These are phyloP conservation scores for Tilletiaria anomala DNA, from an alignment of 1,284 basidiomycete genomes.

Conservation along the genomic window DNA sequence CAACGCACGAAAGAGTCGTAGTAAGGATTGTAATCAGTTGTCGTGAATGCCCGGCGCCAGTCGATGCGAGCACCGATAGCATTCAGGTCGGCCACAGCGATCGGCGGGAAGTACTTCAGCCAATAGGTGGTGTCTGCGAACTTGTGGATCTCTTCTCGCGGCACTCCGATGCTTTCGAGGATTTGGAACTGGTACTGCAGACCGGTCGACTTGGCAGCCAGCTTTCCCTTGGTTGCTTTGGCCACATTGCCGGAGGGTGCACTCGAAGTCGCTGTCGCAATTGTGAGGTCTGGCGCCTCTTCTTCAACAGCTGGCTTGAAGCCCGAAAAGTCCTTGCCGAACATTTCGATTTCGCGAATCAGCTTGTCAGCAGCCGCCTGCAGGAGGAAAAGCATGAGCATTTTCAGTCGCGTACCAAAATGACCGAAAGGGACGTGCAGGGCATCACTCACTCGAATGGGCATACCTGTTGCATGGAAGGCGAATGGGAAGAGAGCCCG, in stretches of 20 bases:
- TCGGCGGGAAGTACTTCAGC: slow-evolving; percentile 90
- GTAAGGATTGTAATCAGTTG: slow-evolving; percentile 90
- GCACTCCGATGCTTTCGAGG: slow-evolving; percentile 70
- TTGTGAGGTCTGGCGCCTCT: slow-evolving; percentile 36
- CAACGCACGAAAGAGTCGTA: slow-evolving; percentile 95
- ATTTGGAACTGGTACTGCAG: slow-evolving; percentile 98
- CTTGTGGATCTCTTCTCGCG: slow-evolving; percentile 76
- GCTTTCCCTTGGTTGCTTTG: slow-evolving; percentile 93
- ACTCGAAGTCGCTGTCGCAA: slow-evolving; percentile 1
- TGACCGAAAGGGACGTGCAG: not conserved
- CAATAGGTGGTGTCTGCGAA: slow-evolving; percentile 89
- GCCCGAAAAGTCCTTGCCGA: slow-evolving; percentile 74
- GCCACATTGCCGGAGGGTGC: slow-evolving; percentile 13
- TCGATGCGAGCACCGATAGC: slow-evolving; percentile 77
- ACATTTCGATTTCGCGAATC: slow-evolving; percentile 89
- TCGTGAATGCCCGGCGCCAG: slow-evolving; percentile 91
- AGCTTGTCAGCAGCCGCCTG: slow-evolving; percentile 86
- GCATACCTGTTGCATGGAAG: slow-evolving; percentile 95
- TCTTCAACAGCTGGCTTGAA: slow-evolving; percentile 50
- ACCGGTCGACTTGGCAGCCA: slow-evolving; percentile 82
- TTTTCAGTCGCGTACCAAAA: not conserved
- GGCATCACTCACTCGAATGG: slow-evolving; percentile 66
- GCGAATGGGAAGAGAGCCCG: slow-evolving; percentile 82
- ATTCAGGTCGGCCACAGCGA: slow-evolving; percentile 54
- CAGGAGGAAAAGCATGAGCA: slow-evolving; percentile 2